Conservation (phyloP, 2,329 filamentous ascomycete genomes). For the Chaetomiaceae sp. region DNA sequence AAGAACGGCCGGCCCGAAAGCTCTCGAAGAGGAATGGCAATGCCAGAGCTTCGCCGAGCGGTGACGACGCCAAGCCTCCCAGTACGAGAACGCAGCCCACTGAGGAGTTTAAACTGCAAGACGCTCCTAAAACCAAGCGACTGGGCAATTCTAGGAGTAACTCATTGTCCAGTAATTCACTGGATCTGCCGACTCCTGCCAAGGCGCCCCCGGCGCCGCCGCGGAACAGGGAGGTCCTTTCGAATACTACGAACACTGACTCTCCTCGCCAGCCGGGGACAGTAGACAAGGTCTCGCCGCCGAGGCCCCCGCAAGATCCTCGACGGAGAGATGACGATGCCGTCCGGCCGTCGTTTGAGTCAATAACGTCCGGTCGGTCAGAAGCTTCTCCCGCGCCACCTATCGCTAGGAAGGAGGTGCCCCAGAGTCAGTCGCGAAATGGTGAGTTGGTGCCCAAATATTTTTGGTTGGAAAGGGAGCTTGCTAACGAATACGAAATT, state of each 20-base stretch:
- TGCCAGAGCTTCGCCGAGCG: slow-evolving; percentile 30
- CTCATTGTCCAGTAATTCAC: slow-evolving; percentile 40
- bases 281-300: slow-evolving; percentile 38
- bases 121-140: slow-evolving; percentile 66
- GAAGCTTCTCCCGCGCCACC: slow-evolving; percentile 42
- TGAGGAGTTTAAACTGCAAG: slow-evolving; percentile 74
- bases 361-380: slow-evolving; percentile 38
- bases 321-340: slow-evolving; percentile 54
- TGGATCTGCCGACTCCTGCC: slow-evolving; percentile 33
- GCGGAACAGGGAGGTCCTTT: slow-evolving; percentile 18
- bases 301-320: slow-evolving; percentile 57
- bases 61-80: slow-evolving; percentile 40
- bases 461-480: slow-evolving; percentile 2
- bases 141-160: slow-evolving; percentile 40
- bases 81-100: slow-evolving; percentile 33
- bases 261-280: slow-evolving; percentile 33
- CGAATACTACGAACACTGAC: slow-evolving; percentile 27
- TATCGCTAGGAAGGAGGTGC: slow-evolving; percentile 63
- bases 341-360: slow-evolving; percentile 41
- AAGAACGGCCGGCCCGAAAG: slow-evolving; percentile 46
- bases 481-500: slow-evolving; percentile 22
- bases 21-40: slow-evolving; percentile 41
- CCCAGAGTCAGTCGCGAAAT: slow-evolving; percentile 38
- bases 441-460: slow-evolving; percentile 35
- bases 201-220: slow-evolving; percentile 24